phyloP scores from a whole-genome alignment of 2,329 filamentous ascomycete genomes.

The Trichoderma guizhouense region DNA sequence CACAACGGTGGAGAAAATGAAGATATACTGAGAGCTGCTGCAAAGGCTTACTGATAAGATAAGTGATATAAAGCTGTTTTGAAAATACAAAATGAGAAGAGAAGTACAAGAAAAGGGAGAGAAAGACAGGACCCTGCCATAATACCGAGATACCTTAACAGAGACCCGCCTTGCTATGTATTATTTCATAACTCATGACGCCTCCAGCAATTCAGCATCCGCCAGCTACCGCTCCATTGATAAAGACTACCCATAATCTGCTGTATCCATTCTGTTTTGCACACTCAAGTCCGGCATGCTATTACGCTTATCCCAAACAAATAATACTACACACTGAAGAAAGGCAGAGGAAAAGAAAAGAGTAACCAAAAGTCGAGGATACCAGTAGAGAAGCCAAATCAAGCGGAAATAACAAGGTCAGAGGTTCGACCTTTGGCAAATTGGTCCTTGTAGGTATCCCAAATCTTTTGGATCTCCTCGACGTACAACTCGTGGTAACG shows the following conservation, averaged over 20 bases:
- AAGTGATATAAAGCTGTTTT: not conserved
- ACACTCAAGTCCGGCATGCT: not conserved
- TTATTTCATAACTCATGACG: not conserved
- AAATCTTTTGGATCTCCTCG: slow-evolving; percentile 67
- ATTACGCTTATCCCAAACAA: not conserved
- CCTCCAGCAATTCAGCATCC: not conserved
- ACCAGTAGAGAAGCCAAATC: not conserved
- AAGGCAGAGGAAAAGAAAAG: not conserved
- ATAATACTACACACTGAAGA: not conserved
- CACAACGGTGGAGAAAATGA: not conserved
- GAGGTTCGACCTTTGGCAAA: slow-evolving; percentile 62
- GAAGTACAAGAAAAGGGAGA: no score
- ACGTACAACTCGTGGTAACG: slow-evolving; percentile 77
- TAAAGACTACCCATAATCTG: not conserved
- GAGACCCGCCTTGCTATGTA: not conserved
- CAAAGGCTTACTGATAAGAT: not conserved
- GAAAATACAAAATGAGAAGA: not conserved
- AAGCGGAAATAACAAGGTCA: slow-evolving; percentile 46
- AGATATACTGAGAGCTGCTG: not conserved
- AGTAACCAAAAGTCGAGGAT: not conserved
- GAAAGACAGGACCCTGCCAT: not conserved
- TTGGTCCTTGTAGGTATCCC: slow-evolving; percentile 74
- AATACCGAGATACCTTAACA: not conserved
- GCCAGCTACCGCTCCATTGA: not conserved
- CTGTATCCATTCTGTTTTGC: not conserved